These are phyloP conservation scores for Omphalea diandra DNA, from an alignment of 441 rosid species.

Conservation along the genomic window DNA sequence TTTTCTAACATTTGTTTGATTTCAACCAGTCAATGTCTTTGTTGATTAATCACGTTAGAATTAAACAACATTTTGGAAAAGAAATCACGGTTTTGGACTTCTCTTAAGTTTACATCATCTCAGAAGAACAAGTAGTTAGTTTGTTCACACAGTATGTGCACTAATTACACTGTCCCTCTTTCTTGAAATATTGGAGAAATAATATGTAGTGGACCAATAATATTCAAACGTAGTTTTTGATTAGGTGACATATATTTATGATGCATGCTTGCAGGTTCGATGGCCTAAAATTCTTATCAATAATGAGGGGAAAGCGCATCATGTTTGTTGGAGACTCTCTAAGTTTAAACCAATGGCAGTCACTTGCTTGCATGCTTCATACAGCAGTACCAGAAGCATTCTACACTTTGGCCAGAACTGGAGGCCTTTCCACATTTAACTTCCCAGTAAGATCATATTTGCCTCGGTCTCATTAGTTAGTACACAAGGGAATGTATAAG, in stretches of 20 bases:
- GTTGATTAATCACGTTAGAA: background rate
- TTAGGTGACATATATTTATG: too few species aligned
- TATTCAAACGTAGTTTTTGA: too few species aligned
- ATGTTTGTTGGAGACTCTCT: slow-evolving; percentile 23
- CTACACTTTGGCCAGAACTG: background rate
- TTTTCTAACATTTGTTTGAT: background rate
- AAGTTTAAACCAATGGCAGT: slow-evolving; percentile 21
- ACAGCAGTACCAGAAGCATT: slow-evolving; percentile 16
- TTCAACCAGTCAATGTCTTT: background rate
- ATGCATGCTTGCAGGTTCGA: slow-evolving; percentile 14
- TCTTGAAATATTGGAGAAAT: background rate
- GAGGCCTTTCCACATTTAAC: slow-evolving; percentile 12
- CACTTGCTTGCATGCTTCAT: slow-evolving; percentile 17
- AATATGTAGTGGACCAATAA: too few species aligned
- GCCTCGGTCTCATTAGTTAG: background rate
- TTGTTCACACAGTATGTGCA: slow-evolving; percentile 17
- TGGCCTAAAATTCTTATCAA: slow-evolving; percentile 7
- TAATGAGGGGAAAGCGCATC: slow-evolving; percentile 10
- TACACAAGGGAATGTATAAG: too few species aligned
- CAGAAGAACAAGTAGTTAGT: background rate
- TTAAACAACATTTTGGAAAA: background rate
- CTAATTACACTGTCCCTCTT: background rate
- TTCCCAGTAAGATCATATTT: slow-evolving; percentile 11
- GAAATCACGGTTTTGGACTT: background rate
- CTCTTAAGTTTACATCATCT: background rate